Evolutionary conservation across 2,329 filamentous ascomycete genomes (phyloP).

Genomic region (Curvularia eragrostidis): DNA sequence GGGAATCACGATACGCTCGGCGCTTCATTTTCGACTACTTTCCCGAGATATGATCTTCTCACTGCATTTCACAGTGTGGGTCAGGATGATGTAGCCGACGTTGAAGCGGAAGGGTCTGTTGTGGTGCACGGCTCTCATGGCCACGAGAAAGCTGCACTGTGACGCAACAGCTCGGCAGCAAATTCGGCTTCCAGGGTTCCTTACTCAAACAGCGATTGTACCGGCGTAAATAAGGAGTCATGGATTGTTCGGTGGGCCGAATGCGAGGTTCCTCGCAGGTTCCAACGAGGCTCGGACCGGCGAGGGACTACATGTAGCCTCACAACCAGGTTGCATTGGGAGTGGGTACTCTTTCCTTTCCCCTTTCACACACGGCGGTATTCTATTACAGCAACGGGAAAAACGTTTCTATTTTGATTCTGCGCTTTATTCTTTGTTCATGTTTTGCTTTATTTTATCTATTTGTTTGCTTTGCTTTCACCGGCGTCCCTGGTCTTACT

Average conservation of each 20-base stretch:
- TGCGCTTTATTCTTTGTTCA: conserved; percentile 1
- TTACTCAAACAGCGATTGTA: conserved; percentile 13
- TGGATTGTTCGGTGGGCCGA: conserved; percentile 11
- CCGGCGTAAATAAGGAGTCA: conserved; percentile 22
- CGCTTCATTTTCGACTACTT: conserved; percentile 1
- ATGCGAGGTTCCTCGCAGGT: conserved; percentile 5
- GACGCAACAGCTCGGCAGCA: conserved; percentile 7
- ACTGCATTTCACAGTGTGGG: conserved; percentile 6
- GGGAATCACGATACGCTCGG: not conserved
- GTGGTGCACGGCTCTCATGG: conserved; percentile 11
- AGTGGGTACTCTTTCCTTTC: conserved; percentile 14
- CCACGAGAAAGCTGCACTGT: conserved; percentile 12
- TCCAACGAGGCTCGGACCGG: conserved; percentile 14
- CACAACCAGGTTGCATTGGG: conserved; percentile 26
- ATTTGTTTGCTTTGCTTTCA: not conserved
- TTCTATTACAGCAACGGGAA: conserved; percentile 17
- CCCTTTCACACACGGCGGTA: conserved; percentile 22
- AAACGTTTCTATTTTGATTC: conserved; percentile 15
- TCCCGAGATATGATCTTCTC: not conserved
- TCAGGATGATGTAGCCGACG: conserved; percentile 4
- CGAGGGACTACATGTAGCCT: conserved; percentile 21
- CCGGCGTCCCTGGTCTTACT: not conserved
- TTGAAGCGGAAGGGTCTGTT: conserved; percentile 6
- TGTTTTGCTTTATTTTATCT: not conserved
- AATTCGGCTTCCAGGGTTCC: conserved; percentile 5